Conservation (phyloP, 2,329 filamentous ascomycete species). For the Cladosporium halotolerans region DNA sequence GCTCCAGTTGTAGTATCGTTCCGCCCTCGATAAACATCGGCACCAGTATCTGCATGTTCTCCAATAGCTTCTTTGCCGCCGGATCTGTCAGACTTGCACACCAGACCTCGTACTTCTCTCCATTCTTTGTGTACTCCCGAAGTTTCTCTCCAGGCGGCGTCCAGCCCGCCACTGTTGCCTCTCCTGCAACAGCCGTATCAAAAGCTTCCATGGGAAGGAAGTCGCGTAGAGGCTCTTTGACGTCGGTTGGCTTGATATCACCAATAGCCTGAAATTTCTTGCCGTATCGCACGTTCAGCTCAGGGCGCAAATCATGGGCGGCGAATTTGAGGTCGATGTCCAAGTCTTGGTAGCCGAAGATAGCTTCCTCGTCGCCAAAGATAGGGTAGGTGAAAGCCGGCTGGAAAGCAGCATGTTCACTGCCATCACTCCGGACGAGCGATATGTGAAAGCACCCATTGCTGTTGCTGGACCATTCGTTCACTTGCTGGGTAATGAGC, state of each 20-base stretch:
- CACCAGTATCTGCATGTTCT: constrained; percentile 75
- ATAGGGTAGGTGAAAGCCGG: constrained; percentile 87
- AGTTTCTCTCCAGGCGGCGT: constrained; percentile 71
- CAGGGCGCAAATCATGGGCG: constrained; percentile 70
- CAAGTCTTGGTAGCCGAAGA: constrained; percentile 83
- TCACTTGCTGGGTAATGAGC: constrained; percentile 24
- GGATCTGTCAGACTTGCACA: constrained; percentile 66
- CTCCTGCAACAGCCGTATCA: constrained; percentile 10
- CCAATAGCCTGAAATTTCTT: constrained; percentile 65
- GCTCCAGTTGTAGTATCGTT: constrained; percentile 64
- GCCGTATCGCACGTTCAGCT: constrained; percentile 63
- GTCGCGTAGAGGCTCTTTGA: constrained; percentile 57
- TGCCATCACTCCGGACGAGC: constrained; percentile 47
- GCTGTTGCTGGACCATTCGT: constrained; percentile 49
- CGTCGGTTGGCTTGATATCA: constrained; percentile 62
- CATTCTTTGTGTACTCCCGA: constrained; percentile 55
- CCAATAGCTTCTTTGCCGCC: constrained; percentile 63
- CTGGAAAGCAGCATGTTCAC: constrained; percentile 52
- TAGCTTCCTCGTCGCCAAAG: constrained; percentile 85
- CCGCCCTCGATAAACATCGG: constrained; percentile 91
- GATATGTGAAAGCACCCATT: constrained; percentile 59
- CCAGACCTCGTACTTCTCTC: constrained; percentile 77
- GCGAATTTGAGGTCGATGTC: constrained; percentile 66
- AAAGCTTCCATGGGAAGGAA: constrained; percentile 62
- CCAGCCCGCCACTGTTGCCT: constrained; percentile 43